A percentile compares a stretch with the other conserved stretches of the same genome.
phyloP scores from a whole-genome alignment of 306 rosid species.

The Mimosa pudica region DNA sequence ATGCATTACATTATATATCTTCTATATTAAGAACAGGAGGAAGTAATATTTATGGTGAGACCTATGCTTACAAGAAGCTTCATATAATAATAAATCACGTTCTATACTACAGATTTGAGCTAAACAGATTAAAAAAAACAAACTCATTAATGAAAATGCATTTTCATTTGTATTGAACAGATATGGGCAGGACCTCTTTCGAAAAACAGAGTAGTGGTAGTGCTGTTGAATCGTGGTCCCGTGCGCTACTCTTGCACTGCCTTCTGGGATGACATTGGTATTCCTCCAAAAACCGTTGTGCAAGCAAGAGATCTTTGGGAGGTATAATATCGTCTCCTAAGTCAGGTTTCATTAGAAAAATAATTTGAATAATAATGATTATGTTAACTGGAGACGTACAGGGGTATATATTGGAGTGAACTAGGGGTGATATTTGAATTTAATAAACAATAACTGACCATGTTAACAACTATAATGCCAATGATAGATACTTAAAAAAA shows the following conservation, averaged over 20 bases:
- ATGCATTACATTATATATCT: no score
- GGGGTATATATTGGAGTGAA: no score
- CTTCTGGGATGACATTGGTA: constrained; percentile 86
- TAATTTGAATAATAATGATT: neutral
- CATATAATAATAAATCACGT: neutral
- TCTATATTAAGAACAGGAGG: no score
- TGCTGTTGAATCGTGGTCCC: constrained; percentile 71
- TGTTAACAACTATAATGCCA: neutral
- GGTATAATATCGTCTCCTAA: constrained; percentile 41
- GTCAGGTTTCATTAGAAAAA: neutral
- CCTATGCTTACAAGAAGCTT: no score
- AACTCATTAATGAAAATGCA: neutral
- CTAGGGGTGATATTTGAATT: no score
- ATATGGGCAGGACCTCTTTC: constrained; percentile 96
- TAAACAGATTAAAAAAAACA: no score
- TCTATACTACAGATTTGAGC: neutral
- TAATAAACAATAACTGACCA: no score
- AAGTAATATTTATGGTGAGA: no score
- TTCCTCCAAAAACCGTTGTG: constrained; percentile 60
- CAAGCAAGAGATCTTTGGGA: constrained; percentile 91
- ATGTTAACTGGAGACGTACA: neutral
- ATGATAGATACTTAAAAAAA: no score
- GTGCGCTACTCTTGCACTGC: constrained; percentile 46
- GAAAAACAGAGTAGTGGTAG: constrained; percentile 63
- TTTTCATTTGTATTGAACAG: constrained; percentile 42